phyloP scores from a whole-genome alignment of 2,329 filamentous ascomycete genomes.

The Exserohilum rostratum region DNA sequence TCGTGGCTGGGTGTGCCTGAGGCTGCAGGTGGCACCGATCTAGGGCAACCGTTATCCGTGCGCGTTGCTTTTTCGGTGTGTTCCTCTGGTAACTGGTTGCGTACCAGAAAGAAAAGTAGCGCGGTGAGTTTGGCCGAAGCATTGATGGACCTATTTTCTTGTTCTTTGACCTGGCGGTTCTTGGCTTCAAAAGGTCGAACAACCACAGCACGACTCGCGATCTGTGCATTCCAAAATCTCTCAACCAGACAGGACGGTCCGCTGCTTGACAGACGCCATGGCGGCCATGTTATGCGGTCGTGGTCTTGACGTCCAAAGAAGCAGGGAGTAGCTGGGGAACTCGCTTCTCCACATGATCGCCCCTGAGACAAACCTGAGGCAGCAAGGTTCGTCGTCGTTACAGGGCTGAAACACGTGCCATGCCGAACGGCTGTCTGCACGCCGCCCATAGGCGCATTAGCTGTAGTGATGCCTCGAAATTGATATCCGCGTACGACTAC shows the following conservation, averaged over 20 bases:
- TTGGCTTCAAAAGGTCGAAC: slow-evolving; percentile 6
- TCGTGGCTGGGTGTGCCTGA: slow-evolving; percentile 11
- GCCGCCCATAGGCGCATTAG: no score
- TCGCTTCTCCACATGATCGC: slow-evolving; percentile 2
- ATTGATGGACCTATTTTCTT: not conserved
- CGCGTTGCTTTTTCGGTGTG: not conserved
- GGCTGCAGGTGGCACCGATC: slow-evolving; percentile 10
- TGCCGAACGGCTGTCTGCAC: not conserved
- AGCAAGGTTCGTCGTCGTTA: slow-evolving; percentile 9
- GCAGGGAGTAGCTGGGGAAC: not conserved
- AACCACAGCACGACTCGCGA: not conserved
- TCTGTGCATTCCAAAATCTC: not conserved
- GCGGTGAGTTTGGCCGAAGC: not conserved
- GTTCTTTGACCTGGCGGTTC: slow-evolving; percentile 3
- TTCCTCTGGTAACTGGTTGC: not conserved
- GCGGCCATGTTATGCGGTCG: slow-evolving; percentile 8
- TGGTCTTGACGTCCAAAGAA: not conserved
- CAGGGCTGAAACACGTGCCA: slow-evolving; percentile 19
- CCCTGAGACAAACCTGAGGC: slow-evolving; percentile 25
- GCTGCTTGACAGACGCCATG: not conserved
- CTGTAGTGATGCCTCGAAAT: not conserved
- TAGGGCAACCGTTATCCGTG: slow-evolving; percentile 3
- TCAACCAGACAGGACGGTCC: slow-evolving; percentile 9
- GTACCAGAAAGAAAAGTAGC: not conserved
- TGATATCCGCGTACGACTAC: not conserved